Conservation (phyloP, 768 basidiomycete species). For the Pluteus cervinus region DNA sequence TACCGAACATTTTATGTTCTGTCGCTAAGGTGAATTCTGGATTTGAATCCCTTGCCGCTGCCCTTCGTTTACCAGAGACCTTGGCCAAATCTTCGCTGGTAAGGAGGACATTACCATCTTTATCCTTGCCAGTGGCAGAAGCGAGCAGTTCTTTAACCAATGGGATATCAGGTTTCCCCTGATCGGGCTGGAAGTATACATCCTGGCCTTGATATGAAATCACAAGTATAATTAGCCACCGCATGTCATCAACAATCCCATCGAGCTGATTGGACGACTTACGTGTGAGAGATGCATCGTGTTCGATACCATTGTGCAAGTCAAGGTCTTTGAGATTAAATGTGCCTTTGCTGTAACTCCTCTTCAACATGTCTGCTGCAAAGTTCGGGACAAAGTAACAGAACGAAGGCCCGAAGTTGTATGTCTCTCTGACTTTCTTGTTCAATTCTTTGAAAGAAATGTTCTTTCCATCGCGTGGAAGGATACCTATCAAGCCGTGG, state of each 20-base stretch:
- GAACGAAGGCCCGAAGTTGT: slow-evolving; percentile 67
- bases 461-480: slow-evolving; percentile 60
- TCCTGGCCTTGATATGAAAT: slow-evolving; percentile 51
- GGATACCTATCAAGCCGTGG: slow-evolving; percentile 47
- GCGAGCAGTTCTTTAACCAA: slow-evolving; percentile 35
- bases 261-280: slow-evolving; percentile 11
- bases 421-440: slow-evolving; percentile 43
- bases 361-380: slow-evolving; percentile 51
- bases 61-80: slow-evolving; percentile 34
- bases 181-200: slow-evolving; percentile 27
- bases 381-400: slow-evolving; percentile 59
- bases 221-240: background rate
- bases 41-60: slow-evolving; percentile 32
- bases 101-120: slow-evolving; percentile 21
- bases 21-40: slow-evolving; percentile 30
- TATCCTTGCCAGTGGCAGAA: slow-evolving; percentile 34
- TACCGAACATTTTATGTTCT: slow-evolving; percentile 33
- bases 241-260: background rate
- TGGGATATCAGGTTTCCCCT: slow-evolving; percentile 25
- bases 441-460: slow-evolving; percentile 55
- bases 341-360: slow-evolving; percentile 49
- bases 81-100: slow-evolving; percentile 36
- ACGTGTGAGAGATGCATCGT: slow-evolving; percentile 61
- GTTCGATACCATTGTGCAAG: slow-evolving; percentile 72
- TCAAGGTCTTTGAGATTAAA: slow-evolving; percentile 65